Evolutionary conservation across 257 asterid genomes (phyloP), one percentile per base, ranked within the genome.

Genomic region (Jasminum sambac): DNA sequence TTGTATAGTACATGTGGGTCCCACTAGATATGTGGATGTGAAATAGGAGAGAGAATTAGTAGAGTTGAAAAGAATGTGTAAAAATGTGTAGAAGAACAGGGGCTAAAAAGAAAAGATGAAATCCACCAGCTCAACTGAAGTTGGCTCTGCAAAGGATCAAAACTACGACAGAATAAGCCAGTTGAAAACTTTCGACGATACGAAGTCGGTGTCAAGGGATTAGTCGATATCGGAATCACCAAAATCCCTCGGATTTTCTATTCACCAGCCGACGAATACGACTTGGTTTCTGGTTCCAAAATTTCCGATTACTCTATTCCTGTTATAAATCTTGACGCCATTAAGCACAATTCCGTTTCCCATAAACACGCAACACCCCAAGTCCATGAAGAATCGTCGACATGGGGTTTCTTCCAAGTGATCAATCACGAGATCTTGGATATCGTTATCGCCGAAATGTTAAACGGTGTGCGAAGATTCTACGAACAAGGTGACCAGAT

Each of bases 131-230:
- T 24, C 34, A 19, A 40, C 30, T 44, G 78, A 69, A 69, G 58
- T 40, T 52, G 23, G 14, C 21, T 37, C 60, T 0, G 21, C 64
- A n/a, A 41, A n/a, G 1, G 24, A 63, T 2, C 34, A 48, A 9
- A 43, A 52, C 7, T 78, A 40, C 23, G 78, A 76, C 25, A 73
- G 82, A 26, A n/a, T 41, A 24, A 72, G 58, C 39, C 86, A 81
- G 19, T 11, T 87, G 16, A 75, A 50, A 41, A 82, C 82, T 1
- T 86, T 86, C 44, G 92, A 86, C 44, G 83, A 82, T 9, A 76
- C 89, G 6, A 80, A 50, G 77, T 82, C 11, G 91, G 91, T 11
- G 91, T 84, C 0, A 86, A 86, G 64, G 89, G 89, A 16, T 77
- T 86, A 5, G 74, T 82, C 4, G 92, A 86, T 10, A 72, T 69